Base-by-base conservation (phyloP, 306 rosid genomes). In the Vigna unguiculata region DNA sequence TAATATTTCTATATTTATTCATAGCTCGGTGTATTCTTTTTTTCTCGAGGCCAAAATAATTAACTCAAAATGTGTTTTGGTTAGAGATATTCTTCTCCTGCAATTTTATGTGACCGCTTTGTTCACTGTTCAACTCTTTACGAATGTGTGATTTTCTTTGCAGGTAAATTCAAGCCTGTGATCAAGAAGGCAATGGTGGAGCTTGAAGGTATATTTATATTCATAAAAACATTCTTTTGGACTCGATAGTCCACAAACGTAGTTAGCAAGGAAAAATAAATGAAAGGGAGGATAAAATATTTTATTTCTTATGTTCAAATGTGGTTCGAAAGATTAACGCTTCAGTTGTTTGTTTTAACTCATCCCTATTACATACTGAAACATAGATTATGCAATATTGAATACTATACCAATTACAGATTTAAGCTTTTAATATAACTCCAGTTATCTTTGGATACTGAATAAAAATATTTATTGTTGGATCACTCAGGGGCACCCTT, bases 181-280 rank as follows among this genome's bases (percentile, higher is more conserved):
- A 92, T 96, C 75, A 96, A 96, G 91, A 93, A 93, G 89, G 99
- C 99, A 65, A 96, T 96, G 98, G 99, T 96, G 70, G 98, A 96
- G 83, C 98, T 96, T 69, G 96, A 96, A 80, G 99, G 99, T 96
- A 88, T 74, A 82, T 71, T 7, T 74, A 4, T 32, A 17, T 70
- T 54, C 16, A 59, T 40, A 15, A 55, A 59, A 70, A 17, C 47
- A 10, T 66, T 4, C 20, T 8, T 47, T 64, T 10, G 4, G 41
- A 8, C 60, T 41, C 52, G 21, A 53, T 22, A 59, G 52, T 41
- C 51, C 69, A 11, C 40, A 13, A 32, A 71, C 22, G 48, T 43
- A n/a, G 69, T 19, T 9, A 60, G 14, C 69, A 54, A 38, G 51
- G 49, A 58, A 41, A 30, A 68, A 59, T 38, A 17, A 57, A 67